These are phyloP conservation scores for Colletotrichum theobromicola DNA, from an alignment of 2,329 filamentous ascomycete genomes.

Conservation along the genomic window DNA sequence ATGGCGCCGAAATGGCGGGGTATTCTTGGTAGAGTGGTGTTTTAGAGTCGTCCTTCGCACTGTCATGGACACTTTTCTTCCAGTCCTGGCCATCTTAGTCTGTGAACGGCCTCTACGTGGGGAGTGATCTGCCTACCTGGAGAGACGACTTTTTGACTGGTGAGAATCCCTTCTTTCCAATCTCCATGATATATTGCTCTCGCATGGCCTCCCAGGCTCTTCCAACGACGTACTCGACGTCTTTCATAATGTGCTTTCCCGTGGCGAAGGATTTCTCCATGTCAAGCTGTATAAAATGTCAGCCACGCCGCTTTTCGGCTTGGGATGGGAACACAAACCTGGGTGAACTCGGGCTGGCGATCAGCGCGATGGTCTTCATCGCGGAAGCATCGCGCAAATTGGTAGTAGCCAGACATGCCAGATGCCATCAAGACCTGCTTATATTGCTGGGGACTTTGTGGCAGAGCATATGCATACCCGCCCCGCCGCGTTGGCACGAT, in stretches of 20 bases:
- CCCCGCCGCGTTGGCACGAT: constrained; percentile 82
- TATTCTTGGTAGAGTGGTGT: constrained; percentile 20
- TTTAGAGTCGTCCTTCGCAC: background rate
- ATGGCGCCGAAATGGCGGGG: constrained; percentile 40
- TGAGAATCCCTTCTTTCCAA: constrained; percentile 32
- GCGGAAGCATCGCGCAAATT: constrained; percentile 93
- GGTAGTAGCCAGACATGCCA: constrained; percentile 82
- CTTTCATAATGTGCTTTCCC: constrained; percentile 71
- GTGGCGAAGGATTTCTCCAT: constrained; percentile 89
- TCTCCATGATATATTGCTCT: constrained; percentile 38
- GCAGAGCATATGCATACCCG: constrained; percentile 85
- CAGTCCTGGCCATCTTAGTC: constrained; percentile 3
- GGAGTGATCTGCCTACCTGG: background rate
- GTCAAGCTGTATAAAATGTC: constrained; percentile 67
- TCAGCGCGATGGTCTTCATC: constrained; percentile 94
- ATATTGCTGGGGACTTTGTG: constrained; percentile 97
- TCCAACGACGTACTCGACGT: constrained; percentile 56
- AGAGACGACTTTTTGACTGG: constrained; percentile 27
- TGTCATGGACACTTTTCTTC: constrained; percentile 14
- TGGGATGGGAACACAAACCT: constrained; percentile 52
- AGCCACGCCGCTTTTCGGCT: background rate
- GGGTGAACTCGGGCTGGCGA: constrained; percentile 95
- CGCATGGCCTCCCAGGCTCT: constrained; percentile 59
- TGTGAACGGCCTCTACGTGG: no score
- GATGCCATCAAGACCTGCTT: constrained; percentile 98